phyloP scores from a whole-genome alignment of 495 filamentous ascomycete genomes.

The Tuber brumale region DNA sequence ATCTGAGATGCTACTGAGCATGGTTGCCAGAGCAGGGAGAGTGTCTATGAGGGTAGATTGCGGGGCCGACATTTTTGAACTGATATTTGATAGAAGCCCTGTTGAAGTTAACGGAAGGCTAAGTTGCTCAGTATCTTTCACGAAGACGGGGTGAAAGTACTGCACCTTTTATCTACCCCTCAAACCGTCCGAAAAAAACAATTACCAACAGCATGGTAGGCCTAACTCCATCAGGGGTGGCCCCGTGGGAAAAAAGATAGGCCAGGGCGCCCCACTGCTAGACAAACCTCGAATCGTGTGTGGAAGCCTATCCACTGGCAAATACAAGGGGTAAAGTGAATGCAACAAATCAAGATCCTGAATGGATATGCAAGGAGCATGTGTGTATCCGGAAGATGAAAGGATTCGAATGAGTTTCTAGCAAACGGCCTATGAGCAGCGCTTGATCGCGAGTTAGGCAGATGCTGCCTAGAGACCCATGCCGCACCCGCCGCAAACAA shows the following conservation, averaged over 20 bases:
- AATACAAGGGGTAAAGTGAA: background rate
- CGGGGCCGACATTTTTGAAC: background rate
- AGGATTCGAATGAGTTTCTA: background rate
- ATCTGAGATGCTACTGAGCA: slow-evolving; percentile 11
- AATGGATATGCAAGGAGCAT: background rate
- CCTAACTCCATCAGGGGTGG: background rate
- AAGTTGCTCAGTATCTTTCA: background rate
- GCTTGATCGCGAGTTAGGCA: background rate
- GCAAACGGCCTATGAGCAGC: background rate
- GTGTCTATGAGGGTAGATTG: slow-evolving; percentile 11
- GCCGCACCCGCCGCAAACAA: background rate
- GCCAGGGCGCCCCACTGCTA: background rate
- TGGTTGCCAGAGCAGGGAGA: background rate
- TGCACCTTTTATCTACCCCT: background rate
- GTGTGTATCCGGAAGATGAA: background rate
- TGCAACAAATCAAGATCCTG: background rate
- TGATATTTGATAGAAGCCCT: background rate
- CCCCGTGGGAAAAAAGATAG: background rate
- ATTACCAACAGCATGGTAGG: background rate
- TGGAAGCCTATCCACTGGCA: background rate
- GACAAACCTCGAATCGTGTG: background rate
- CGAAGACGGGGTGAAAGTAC: background rate
- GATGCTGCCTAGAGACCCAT: background rate
- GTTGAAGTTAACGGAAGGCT: background rate
- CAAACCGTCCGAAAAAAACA: background rate